These are phyloP conservation scores for Penicillium sp. DNA, from an alignment of 2,329 filamentous ascomycete genomes.

Conservation along the genomic window DNA sequence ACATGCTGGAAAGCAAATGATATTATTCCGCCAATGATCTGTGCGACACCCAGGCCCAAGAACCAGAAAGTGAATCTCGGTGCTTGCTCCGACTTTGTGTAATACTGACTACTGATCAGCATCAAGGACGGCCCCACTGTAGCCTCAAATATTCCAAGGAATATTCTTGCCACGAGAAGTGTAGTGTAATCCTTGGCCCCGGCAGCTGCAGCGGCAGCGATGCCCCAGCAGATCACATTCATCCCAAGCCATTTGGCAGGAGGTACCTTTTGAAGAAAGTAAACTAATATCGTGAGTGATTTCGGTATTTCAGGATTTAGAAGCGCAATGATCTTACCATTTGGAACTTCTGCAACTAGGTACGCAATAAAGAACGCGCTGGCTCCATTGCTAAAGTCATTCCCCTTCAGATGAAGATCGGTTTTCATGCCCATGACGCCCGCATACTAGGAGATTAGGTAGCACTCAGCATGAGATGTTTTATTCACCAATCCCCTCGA, in stretches of 20 bases:
- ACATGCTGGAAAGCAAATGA: not conserved
- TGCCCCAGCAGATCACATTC: not conserved
- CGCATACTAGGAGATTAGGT: constrained; percentile 47
- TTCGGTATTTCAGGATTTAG: not conserved
- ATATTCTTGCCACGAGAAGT: not conserved
- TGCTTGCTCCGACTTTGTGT: not conserved
- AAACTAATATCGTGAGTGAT: not conserved
- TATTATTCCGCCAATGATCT: not conserved
- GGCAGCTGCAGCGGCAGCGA: not conserved
- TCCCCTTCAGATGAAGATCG: constrained; percentile 56
- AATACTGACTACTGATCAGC: not conserved
- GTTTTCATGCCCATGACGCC: constrained; percentile 62
- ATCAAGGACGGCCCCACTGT: not conserved
- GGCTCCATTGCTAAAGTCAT: constrained; percentile 62
- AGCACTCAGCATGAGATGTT: not conserved
- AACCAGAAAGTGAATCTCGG: not conserved
- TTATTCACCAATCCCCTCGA: not conserved
- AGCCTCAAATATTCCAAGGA: not conserved
- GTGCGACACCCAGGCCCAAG: not conserved
- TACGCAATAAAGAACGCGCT: constrained; percentile 63
- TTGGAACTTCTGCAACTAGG: constrained; percentile 59
- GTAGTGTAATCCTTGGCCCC: not conserved
- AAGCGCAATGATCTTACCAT: constrained; percentile 42
- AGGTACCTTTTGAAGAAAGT: not conserved
- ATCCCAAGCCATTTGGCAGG: not conserved